Conservation (phyloP, 106 monocot species). For the Platanthera guangdongensis region DNA sequence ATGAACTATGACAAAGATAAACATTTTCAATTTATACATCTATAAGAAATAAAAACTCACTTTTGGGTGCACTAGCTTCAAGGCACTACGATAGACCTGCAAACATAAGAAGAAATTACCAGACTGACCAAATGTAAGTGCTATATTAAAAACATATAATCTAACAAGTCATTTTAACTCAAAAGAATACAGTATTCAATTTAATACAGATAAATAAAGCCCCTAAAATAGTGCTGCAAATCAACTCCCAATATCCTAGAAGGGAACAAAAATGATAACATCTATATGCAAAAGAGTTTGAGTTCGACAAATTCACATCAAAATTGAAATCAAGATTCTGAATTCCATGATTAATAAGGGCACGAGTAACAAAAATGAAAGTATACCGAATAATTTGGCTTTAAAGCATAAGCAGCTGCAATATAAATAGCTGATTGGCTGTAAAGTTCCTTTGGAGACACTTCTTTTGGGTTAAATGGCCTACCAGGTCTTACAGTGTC, state of each 20-base stretch:
- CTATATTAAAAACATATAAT: neutral
- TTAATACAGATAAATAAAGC: neutral
- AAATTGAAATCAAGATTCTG: neutral
- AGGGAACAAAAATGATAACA: neutral
- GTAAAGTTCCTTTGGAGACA: slow-evolving; percentile 79
- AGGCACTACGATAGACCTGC: slow-evolving; percentile 94
- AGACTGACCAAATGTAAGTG: neutral
- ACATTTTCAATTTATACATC: slow-evolving; percentile 4
- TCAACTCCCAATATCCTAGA: neutral
- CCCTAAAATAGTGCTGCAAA: neutral
- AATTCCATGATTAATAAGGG: neutral
- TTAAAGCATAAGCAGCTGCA: slow-evolving; percentile 96
- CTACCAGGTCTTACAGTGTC: slow-evolving; percentile 80
- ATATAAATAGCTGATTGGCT: slow-evolving; percentile 98
- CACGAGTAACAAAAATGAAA: neutral
- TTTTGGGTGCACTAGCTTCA: slow-evolving; percentile 86
- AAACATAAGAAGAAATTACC: slow-evolving; percentile 10
- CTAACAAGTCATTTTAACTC: neutral
- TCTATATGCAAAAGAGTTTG: neutral
- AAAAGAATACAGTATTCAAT: neutral
- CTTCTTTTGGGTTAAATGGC: slow-evolving; percentile 55
- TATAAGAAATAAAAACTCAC: slow-evolving; percentile 33
- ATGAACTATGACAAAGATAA: neutral
- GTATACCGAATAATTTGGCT: slow-evolving; percentile 83
- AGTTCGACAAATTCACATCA: neutral